These are phyloP conservation scores for Phragmites australis DNA, from an alignment of 176 grass and related monocot species.

Conservation along the genomic window DNA sequence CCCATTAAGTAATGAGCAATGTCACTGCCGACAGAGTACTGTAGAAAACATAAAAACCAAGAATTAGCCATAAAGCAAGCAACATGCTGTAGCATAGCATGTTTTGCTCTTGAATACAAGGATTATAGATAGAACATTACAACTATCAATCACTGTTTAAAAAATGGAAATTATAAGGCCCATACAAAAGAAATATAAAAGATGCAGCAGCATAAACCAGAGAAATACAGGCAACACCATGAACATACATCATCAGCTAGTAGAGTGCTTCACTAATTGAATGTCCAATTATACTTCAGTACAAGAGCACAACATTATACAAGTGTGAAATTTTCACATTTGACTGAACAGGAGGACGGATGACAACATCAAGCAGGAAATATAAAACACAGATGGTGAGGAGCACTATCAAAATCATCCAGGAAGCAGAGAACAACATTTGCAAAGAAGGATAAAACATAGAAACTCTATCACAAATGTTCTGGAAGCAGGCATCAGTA, in stretches of 20 bases:
- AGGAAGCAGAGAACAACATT: neutral
- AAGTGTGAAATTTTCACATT: slow-evolving; percentile 6
- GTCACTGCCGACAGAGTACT: slow-evolving; percentile 67
- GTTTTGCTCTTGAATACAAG: neutral
- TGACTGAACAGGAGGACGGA: neutral
- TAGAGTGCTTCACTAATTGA: neutral
- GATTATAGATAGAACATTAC: neutral
- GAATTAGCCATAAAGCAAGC: slow-evolving; percentile 17
- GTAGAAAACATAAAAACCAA: slow-evolving; percentile 8
- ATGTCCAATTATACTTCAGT: neutral
- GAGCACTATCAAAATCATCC: neutral
- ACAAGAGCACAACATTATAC: neutral
- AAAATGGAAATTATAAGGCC: neutral
- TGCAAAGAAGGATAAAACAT: neutral
- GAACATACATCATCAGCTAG: neutral
- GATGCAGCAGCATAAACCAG: neutral
- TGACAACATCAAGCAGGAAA: neutral
- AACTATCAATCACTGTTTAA: neutral
- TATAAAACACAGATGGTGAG: neutral
- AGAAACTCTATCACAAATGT: neutral
- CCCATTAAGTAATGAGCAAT: slow-evolving; percentile 73
- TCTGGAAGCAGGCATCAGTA: neutral
- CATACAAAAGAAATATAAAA: neutral
- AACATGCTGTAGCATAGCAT: neutral
- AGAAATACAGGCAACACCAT: neutral